Conservation (phyloP, 495 filamentous ascomycete genomes). For the Poronia punctata region DNA sequence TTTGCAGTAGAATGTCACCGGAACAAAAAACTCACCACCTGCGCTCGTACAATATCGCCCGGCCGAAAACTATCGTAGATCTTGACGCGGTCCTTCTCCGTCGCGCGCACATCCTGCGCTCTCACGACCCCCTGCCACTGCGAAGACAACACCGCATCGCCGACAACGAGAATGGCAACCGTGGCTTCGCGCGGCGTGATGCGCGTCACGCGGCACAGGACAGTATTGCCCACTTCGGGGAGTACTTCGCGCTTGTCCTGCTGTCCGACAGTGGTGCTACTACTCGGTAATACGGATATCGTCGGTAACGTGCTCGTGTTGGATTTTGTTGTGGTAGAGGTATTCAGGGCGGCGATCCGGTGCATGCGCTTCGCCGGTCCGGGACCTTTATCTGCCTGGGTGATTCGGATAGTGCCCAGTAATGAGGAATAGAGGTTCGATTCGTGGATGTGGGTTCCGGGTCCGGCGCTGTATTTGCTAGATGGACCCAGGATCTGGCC, state of each 20-base stretch:
- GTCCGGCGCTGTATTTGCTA: constrained; percentile 58
- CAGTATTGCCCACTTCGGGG: constrained; percentile 69
- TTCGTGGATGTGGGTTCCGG: constrained; percentile 74
- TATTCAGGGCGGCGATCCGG: constrained; percentile 37
- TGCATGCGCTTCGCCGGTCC: constrained; percentile 52
- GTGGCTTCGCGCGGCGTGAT: constrained; percentile 77
- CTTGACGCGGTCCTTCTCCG: constrained; percentile 91
- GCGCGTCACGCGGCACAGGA: constrained; percentile 78
- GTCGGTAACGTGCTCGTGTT: constrained; percentile 26
- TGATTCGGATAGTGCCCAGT: constrained; percentile 53
- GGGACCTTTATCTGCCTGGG: constrained; percentile 38
- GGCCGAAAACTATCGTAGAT: constrained; percentile 87
- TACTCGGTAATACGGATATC: constrained; percentile 30
- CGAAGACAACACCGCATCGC: constrained; percentile 54
- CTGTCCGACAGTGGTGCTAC: constrained; percentile 37
- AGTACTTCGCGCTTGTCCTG: constrained; percentile 65
- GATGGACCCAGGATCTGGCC: constrained; percentile 71
- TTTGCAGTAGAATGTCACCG: not conserved
- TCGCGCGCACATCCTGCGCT: constrained; percentile 84
- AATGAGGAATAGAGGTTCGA: constrained; percentile 66
- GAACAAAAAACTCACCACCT: constrained; percentile 56
- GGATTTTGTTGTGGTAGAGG: constrained; percentile 9
- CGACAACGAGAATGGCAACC: constrained; percentile 72
- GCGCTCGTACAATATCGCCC: constrained; percentile 85
- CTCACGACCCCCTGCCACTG: constrained; percentile 58